phyloP scores from a whole-genome alignment of 306 rosid species.

The Rosa lucieae region DNA sequence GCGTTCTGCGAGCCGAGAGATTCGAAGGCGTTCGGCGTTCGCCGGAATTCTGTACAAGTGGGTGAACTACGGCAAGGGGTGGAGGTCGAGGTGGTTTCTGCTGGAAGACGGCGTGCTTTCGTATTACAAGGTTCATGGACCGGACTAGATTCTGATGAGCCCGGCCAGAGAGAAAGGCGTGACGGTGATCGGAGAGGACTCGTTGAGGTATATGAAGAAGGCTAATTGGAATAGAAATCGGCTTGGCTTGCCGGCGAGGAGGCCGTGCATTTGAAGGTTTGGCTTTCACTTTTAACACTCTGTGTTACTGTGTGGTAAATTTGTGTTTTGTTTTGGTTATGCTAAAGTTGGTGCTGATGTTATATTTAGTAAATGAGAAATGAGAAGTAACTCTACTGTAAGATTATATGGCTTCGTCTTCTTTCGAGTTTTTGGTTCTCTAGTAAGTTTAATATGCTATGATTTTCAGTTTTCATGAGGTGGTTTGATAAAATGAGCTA shows the following conservation, averaged over 20 bases:
- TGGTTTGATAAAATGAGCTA: not conserved
- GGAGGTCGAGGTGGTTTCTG: conserved; percentile 96
- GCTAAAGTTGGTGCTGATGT: not conserved
- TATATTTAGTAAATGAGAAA: conserved; percentile 3
- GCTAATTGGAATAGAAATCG: conserved; percentile 71
- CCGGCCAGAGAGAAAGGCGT: conserved; percentile 77
- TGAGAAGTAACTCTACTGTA: not conserved
- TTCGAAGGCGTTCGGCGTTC: conserved; percentile 57
- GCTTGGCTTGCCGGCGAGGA: conserved; percentile 26
- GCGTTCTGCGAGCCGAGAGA: conserved; percentile 48
- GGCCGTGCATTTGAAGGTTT: conserved; percentile 93
- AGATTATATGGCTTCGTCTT: not conserved
- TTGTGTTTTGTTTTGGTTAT: not conserved
- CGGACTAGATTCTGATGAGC: conserved; percentile 82
- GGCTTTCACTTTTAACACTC: conserved; percentile 22
- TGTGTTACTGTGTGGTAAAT: not conserved
- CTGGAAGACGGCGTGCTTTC: conserved; percentile 97
- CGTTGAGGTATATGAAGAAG: conserved; percentile 64
- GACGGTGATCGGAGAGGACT: conserved; percentile 91
- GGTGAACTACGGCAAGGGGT: conserved; percentile 98
- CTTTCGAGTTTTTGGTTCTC: not conserved
- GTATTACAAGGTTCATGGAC: conserved; percentile 95
- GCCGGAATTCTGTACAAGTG: conserved; percentile 94
- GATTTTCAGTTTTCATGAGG: not conserved
- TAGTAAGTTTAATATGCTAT: not conserved